Evolutionary conservation across 306 rosid genomes (phyloP).

Genomic region (Styphnolobium japonicum): DNA sequence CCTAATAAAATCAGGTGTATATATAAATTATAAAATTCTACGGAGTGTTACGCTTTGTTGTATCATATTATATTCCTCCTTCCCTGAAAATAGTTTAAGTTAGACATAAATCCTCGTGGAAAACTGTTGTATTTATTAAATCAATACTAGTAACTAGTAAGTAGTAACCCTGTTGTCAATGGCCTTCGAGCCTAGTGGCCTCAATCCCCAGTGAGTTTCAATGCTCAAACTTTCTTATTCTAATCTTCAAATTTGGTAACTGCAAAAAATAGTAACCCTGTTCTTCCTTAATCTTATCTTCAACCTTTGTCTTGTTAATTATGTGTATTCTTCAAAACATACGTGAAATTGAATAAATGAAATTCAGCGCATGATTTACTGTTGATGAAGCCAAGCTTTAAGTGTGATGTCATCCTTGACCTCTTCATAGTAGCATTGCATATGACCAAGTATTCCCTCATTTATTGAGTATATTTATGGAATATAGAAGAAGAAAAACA

Average conservation of each 20-base stretch:
- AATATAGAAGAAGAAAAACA: constrained; percentile 2
- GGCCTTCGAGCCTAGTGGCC: neutral
- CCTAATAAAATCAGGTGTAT: neutral
- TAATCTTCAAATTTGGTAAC: neutral
- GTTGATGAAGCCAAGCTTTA: neutral
- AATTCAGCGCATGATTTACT: neutral
- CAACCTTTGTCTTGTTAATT: neutral
- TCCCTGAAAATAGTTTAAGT: neutral
- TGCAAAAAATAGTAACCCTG: neutral
- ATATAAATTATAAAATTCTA: neutral
- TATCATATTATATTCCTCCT: neutral
- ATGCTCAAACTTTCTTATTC: neutral
- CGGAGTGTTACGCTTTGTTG: neutral
- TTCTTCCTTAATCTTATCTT: neutral
- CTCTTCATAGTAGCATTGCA: neutral
- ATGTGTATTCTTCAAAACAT: neutral
- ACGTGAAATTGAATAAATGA: neutral
- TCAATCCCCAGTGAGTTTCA: neutral
- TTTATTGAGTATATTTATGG: neutral
- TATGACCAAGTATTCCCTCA: neutral
- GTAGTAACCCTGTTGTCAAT: neutral
- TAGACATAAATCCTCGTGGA: neutral
- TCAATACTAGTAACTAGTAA: neutral
- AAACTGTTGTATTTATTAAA: neutral
- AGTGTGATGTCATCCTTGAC: neutral